These are phyloP conservation scores for Globisporangium radiosum DNA, from an alignment of 352 stramenopile genomes.

Conservation along the genomic window DNA sequence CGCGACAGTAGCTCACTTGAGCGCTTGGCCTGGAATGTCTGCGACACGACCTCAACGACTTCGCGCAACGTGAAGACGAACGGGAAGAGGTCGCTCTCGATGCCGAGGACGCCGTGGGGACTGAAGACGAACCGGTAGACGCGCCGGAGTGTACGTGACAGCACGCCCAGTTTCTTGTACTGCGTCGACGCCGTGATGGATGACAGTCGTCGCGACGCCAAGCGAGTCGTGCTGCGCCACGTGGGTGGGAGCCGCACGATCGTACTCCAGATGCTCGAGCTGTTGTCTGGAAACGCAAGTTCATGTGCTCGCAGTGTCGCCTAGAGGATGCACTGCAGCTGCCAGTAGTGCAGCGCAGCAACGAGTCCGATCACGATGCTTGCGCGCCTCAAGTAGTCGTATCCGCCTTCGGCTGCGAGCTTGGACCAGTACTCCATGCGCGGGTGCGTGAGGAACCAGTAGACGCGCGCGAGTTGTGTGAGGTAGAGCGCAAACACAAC, in stretches of 20 bases:
- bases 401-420: neutral
- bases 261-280: neutral
- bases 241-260: neutral
- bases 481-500: conserved; percentile 1
- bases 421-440: conserved; percentile 1
- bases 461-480: neutral
- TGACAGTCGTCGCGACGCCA: neutral
- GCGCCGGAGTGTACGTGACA: neutral
- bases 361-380: neutral
- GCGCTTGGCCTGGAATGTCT: conserved; percentile 14
- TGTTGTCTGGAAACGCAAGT: neutral
- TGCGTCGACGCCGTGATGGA: too few relatives aligned
- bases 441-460: neutral
- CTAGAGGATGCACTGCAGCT: neutral
- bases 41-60: conserved; percentile 9
- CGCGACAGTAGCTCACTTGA: conserved; percentile 8
- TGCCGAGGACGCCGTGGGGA: conserved; percentile 4
- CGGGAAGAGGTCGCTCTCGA: conserved; percentile 9
- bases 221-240: too few relatives aligned
- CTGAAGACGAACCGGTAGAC: neutral
- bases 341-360: conserved; percentile 5
- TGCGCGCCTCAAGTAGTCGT: neutral
- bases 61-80: conserved; percentile 10
- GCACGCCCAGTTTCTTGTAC: too few relatives aligned
- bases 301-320: neutral